Conservation (phyloP, 169 alveolate species). For the Plasmodium fragile region DNA sequence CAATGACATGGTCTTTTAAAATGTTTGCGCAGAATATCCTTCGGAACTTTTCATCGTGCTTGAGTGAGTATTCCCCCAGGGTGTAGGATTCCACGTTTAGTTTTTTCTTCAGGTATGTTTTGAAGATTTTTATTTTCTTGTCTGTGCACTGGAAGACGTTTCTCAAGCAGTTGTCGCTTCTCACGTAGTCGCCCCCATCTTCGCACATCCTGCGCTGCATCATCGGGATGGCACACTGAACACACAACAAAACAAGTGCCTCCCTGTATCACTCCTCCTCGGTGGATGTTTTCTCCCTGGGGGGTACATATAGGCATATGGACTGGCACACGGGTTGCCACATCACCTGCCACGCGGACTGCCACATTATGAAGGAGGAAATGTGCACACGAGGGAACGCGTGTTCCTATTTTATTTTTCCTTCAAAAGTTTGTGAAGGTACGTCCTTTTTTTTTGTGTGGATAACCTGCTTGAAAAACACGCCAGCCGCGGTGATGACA, state of each 20-base stretch:
- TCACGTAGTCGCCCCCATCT: background rate
- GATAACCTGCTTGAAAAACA: background rate
- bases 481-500: background rate
- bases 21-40: constrained; percentile 27
- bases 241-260: background rate
- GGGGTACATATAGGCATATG: background rate
- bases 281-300: background rate
- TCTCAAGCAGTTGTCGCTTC: background rate
- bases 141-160: constrained; percentile 58
- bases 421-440: background rate
- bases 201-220: background rate
- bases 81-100: constrained; percentile 31
- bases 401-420: background rate
- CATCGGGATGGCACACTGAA: background rate
- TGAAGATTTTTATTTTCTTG: constrained; percentile 64
- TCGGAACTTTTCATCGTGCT: constrained; percentile 60
- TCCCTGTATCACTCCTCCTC: background rate
- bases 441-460: background rate
- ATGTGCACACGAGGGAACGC: background rate
- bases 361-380: background rate
- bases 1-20: constrained; percentile 43
- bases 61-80: constrained; percentile 63
- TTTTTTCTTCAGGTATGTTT: constrained; percentile 39
- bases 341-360: background rate
- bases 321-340: background rate